Conservation (phyloP, 805 yeast genomes). For the Starmerella asiatica region DNA sequence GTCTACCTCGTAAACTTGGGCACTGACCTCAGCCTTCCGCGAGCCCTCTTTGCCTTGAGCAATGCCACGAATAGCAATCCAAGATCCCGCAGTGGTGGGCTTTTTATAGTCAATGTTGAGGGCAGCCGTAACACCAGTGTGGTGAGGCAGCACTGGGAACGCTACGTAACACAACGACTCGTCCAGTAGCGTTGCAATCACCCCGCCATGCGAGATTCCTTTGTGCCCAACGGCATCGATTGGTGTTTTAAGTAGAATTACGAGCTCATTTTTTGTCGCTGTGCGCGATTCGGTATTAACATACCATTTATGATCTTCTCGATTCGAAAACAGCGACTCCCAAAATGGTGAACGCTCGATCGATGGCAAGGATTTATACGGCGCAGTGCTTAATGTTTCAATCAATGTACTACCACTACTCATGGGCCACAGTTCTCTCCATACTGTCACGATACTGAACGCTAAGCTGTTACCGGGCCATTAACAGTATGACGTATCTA, state of each 20-base stretch:
- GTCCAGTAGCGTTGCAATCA: conserved; percentile 69
- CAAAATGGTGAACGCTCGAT: conserved; percentile 1
- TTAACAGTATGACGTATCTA: no score
- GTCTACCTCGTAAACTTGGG: conserved; percentile 41
- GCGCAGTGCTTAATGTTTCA: neutral
- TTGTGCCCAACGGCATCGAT: conserved; percentile 47
- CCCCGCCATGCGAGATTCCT: conserved; percentile 76
- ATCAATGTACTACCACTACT: neutral
- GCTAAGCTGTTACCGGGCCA: no score
- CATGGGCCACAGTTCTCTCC: no score
- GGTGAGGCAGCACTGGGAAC: conserved; percentile 63
- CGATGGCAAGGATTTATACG: neutral
- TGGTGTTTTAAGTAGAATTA: conserved; percentile 6
- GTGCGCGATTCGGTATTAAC: neutral
- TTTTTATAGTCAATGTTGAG: conserved; percentile 46
- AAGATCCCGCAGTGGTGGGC: conserved; percentile 48
- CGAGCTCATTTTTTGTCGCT: conserved; percentile 3
- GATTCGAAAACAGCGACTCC: conserved; percentile 4
- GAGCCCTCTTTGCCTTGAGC: conserved; percentile 52
- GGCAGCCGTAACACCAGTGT: conserved; percentile 80
- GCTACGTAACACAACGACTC: conserved; percentile 81
- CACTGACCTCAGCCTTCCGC: conserved; percentile 68
- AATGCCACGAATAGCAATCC: conserved; percentile 52
- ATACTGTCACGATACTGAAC: no score
- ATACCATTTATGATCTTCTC: neutral